Evolutionary conservation across 1,284 basidiomycete genomes (phyloP), one percentile per base, ranked within the genome.

Genomic region (Trichosporon sp.): DNA sequence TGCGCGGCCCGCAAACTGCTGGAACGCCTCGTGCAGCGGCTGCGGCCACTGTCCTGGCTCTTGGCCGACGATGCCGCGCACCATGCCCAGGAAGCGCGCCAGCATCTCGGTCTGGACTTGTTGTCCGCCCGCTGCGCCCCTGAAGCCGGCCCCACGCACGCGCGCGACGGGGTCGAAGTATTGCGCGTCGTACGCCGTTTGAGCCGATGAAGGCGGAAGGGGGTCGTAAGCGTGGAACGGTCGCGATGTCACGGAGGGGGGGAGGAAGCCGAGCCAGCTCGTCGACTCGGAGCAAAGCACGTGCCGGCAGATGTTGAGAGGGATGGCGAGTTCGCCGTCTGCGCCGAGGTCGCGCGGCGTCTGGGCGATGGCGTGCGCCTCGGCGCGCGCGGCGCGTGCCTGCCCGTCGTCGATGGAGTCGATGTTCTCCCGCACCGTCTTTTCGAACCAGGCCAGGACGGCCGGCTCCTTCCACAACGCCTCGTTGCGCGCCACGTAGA

Each of bases 401-500:
- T 69, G 40, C 12, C 73, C 66, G 19, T 76, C 74, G 65, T 79
- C 76, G 26, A 83, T 63, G 8, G 74, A 48, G 0, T 76, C 66
- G 5, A 83, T 48, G 0, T 77, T 77, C 0, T 56, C 1, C 1
- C 75, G 63, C 6, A 81, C 67, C 1, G 89, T 90, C 11, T 83
- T 80, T 1, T 87, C 79, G 76, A 97, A 89, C 93, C 94, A 97
- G 0, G 86, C 78, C 0, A 88, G 80, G n/a, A 88, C 85, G 0
- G 82, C 78, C 0, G 90, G 84, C 10, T 90, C 88, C 84, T 95
- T 96, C 94, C 94, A 97, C 6, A 96, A 81, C 0, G 90, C 83
- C 14, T 85, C 86, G 0, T 92, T 91, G 6, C 92, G 90, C 64
- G 91, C 88, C 1, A 88, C 92, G 80, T 97, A 97, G 40, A 96